Evolutionary conservation across 2,329 filamentous ascomycete genomes (phyloP).

Genomic region (Beauveria sp.): DNA sequence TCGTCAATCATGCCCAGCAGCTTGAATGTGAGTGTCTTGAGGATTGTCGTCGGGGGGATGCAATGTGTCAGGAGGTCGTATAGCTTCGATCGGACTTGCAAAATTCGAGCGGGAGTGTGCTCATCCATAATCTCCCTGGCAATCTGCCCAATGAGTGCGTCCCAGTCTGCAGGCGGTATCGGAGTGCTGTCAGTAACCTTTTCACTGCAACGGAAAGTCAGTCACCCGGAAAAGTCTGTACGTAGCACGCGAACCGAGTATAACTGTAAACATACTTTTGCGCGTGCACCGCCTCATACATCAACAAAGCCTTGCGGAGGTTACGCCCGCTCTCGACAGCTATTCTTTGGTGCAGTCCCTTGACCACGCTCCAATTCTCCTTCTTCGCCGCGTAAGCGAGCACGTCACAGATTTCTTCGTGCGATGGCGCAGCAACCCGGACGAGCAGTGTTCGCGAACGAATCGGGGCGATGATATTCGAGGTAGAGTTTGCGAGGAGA

Average conservation of each 20-base stretch:
- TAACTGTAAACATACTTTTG: conserved; percentile 64
- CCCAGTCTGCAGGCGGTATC: conserved; percentile 95
- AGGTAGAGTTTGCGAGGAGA: conserved; percentile 87
- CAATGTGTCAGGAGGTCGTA: conserved; percentile 97
- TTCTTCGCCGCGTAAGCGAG: conserved; percentile 64
- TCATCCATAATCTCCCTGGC: conserved; percentile 92
- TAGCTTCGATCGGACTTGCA: conserved; percentile 85
- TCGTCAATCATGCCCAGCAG: conserved; percentile 83
- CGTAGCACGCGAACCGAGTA: neutral
- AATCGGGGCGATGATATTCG: conserved; percentile 98
- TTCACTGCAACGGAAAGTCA: conserved; percentile 53
- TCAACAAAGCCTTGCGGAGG: conserved; percentile 78
- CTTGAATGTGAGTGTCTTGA: conserved; percentile 94
- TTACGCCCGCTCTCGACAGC: conserved; percentile 88
- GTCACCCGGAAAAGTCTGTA: conserved; percentile 9
- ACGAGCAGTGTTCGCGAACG: conserved; percentile 85
- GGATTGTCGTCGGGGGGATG: conserved; percentile 87
- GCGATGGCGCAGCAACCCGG: conserved; percentile 80
- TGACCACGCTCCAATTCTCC: conserved; percentile 74
- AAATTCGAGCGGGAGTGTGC: conserved; percentile 79
- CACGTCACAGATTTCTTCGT: conserved; percentile 75
- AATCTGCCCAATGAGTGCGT: conserved; percentile 79
- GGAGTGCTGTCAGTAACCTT: conserved; percentile 79
- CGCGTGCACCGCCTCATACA: conserved; percentile 95
- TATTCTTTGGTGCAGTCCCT: conserved; percentile 73